Base-by-base conservation (phyloP, 169 alveolate genomes). In the Theileria parva region DNA sequence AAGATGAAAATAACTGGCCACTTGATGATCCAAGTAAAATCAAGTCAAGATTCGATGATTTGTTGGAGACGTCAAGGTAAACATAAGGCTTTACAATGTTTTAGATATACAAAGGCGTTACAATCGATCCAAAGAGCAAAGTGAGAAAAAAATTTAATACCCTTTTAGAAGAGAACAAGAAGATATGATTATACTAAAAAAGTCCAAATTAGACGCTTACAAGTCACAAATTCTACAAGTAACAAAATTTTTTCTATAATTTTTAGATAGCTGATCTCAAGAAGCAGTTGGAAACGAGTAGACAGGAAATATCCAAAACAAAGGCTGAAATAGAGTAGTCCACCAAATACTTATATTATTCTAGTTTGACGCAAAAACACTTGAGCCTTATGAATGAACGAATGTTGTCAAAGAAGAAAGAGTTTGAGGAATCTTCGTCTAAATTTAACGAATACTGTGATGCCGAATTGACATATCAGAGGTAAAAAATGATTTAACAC, bases 1-100 rank as follows among this genome's bases (percentile, higher is more conserved):
- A 98, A 81, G 99, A 98, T 83, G 99, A 98, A 70, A 95, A 95
- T 57, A 91, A 94, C 66, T 98, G 99, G 99, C 99, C 99, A 23
- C 91, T 98, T 80, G 92, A 95, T 74, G 99, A 96, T 28, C 85
- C 94, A 39, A 87, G 95, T 32, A 95, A 95, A 79, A 93, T 98
- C 59, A 98, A 98, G 92, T 95, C 97, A 83, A 95, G 95, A 70
- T 98, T 98, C 85, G 99, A 98, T 81, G 99, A 96, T 78, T 91
- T 98, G 17, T 96, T 98, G 75, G 99, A 97, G 51, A 93, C 99
- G 9, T 93, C 98, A 0, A 89, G 98, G 79, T 95, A 92, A 6
- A 25, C 0, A 34, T 63, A 63, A 19, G 0, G 12, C 12, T 6
- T n/a, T 34, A n/a, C 9, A 55, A 23, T 55, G 12, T n/a, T 44